Conservation (phyloP, 805 yeast species). For the Cyberlindnera subsufficiens region DNA sequence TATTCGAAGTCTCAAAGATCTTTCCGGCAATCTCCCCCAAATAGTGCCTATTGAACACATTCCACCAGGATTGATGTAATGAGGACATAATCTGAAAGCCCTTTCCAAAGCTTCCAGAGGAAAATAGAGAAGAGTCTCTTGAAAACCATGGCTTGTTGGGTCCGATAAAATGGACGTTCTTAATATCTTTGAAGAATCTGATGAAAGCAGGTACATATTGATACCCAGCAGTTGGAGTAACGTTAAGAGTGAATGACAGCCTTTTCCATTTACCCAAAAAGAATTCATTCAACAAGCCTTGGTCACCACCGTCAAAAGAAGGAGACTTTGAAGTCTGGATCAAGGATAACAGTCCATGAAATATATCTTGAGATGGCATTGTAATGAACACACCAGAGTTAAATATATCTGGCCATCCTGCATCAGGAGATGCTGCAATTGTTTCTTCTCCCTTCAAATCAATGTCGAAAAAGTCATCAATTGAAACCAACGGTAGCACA, state of each 20-base stretch:
- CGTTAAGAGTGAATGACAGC: conserved; percentile 77
- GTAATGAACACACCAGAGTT: conserved; percentile 65
- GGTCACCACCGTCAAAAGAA: conserved; percentile 82
- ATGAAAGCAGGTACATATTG: conserved; percentile 68
- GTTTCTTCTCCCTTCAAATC: conserved; percentile 17
- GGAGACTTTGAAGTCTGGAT: conserved; percentile 22
- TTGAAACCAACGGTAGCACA: conserved; percentile 38
- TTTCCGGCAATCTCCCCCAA: conserved; percentile 14
- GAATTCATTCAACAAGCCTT: conserved; percentile 71
- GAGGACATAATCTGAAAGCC: conserved; percentile 6
- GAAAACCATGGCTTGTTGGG: conserved; percentile 47
- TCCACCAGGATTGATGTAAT: conserved; percentile 18
- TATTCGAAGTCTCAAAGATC: conserved; percentile 4
- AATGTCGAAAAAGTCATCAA: conserved; percentile 20
- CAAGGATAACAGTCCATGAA: conserved; percentile 29
- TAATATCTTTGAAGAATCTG: conserved; percentile 39
- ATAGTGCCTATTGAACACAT: conserved; percentile 12
- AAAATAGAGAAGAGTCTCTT: conserved; percentile 8
- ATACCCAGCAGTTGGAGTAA: conserved; percentile 62
- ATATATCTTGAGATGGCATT: conserved; percentile 41
- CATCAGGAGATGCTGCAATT: conserved; percentile 52
- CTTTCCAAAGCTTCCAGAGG: conserved; percentile 8
- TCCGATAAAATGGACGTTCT: conserved; percentile 63
- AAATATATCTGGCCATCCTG: conserved; percentile 82
- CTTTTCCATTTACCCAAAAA: conserved; percentile 56